phyloP scores from a whole-genome alignment of 345 rosid species.

The Bruguiera gymnorhiza region DNA sequence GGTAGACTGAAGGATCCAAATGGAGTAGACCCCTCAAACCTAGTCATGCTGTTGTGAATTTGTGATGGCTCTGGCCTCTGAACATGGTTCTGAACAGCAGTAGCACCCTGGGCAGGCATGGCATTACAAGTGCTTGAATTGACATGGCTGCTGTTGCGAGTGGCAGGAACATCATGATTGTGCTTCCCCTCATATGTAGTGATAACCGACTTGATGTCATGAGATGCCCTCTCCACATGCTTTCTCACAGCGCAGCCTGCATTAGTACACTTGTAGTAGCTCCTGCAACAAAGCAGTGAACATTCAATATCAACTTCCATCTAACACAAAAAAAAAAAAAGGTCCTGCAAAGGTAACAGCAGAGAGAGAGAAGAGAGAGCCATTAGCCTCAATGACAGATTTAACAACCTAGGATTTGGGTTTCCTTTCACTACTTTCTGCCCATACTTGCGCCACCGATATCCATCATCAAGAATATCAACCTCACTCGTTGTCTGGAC shows the following conservation, averaged over 20 bases:
- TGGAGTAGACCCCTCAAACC: constrained; percentile 53
- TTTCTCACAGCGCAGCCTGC: constrained; percentile 92
- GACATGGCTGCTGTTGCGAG: constrained; percentile 34
- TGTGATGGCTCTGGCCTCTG: constrained; percentile 62
- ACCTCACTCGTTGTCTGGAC: constrained; percentile 98
- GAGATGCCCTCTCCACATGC: constrained; percentile 98
- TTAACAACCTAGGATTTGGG: constrained; percentile 83
- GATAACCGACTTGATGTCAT: constrained; percentile 89
- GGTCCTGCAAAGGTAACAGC: neutral
- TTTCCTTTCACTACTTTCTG: constrained; percentile 99
- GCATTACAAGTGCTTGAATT: constrained; percentile 10
- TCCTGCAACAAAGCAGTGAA: constrained; percentile 46
- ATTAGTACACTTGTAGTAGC: constrained; percentile 95
- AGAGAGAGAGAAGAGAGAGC: neutral
- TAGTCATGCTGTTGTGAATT: constrained; percentile 48
- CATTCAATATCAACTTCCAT: neutral
- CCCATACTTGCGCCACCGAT: constrained; percentile 97
- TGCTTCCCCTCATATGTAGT: constrained; percentile 98
- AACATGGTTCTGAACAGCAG: constrained; percentile 42
- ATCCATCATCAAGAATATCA: constrained; percentile 94
- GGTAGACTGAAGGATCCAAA: constrained; percentile 57
- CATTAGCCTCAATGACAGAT: no score
- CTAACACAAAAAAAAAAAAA: neutral
- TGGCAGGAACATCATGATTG: constrained; percentile 87
- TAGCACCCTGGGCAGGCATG: constrained; percentile 13